Evolutionary conservation across 306 rosid genomes (phyloP), one percentile per base, ranked within the genome.

Genomic region (Gillenia trifoliata): DNA sequence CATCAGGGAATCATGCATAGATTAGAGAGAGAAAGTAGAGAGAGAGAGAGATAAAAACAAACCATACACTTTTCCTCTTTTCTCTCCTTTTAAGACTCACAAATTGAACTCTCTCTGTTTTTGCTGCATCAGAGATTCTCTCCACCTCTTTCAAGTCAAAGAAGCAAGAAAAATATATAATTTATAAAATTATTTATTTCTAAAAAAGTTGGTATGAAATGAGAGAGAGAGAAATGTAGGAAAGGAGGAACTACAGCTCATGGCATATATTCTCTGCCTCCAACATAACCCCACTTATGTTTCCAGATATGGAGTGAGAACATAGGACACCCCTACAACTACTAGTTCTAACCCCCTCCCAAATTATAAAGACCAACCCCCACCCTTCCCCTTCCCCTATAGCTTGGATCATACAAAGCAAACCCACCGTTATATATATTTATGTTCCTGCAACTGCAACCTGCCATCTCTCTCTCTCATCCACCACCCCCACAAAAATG

Each of bases 281-380:
- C 96, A 88, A 86, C 89, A 85, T 73, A 86, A 69, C 93, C 98
- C 97, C 93, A 92, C 99, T 87, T 61, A 78, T 89, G 96, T 90
- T 88, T 89, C 99, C 95, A 86, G 90, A 89, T 91, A 84, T 91
- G 94, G 92, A 88, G 93, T 91, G 96, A 91, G 90, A 88, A 86
- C 88, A 88, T 81, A 82, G 77, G 86, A 84, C 88, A 82, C 43
- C 66, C 80, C 89, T 84, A 80, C 84, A 72, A 40, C 79, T 68
- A 52, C 59, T 20, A 11, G 1, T 13, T 20, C 20, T 19, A 47
- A 11, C 52, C 25, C 13, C 26, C 13, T n/a, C 60, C 80, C 85
- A 64, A 83, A 63, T 86, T 88, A 86, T 83, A 85, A 81, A 86
- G 81, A 83, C 84, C 85, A 11, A 4, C 23, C 20, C 8, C 60